These are phyloP conservation scores for Dryas integrifolia DNA, from an alignment of 331 rosid species.

Conservation along the genomic window DNA sequence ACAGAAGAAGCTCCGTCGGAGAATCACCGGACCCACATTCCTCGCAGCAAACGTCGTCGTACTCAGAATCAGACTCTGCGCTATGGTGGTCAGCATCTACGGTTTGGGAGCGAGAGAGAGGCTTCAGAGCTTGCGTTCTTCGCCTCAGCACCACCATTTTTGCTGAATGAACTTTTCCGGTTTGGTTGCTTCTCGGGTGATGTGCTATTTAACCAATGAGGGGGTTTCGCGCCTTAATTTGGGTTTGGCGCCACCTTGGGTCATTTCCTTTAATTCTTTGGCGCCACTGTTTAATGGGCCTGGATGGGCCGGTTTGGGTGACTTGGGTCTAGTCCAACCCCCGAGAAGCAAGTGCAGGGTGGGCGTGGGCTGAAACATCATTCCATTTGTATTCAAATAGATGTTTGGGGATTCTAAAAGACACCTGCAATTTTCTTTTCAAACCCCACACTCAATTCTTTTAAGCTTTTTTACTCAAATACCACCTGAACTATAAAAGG, in stretches of 20 bases:
- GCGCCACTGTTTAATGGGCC: slow-evolving; percentile 4
- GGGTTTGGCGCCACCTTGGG: slow-evolving; percentile 37
- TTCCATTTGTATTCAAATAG: no score
- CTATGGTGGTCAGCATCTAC: neutral
- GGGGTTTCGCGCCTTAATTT: slow-evolving; percentile 37
- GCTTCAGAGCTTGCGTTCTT: slow-evolving; percentile 64
- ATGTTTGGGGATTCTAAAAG: no score
- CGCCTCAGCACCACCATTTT: slow-evolving; percentile 32
- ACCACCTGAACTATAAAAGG: no score
- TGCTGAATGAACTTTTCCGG: neutral
- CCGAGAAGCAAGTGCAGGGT: neutral
- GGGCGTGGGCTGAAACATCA: neutral
- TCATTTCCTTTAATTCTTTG: neutral
- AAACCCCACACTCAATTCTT: no score
- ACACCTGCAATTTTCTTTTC: no score
- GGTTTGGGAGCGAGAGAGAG: slow-evolving; percentile 21
- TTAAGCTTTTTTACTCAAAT: no score
- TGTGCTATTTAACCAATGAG: slow-evolving; percentile 9
- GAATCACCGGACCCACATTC: slow-evolving; percentile 63
- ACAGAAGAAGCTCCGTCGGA: slow-evolving; percentile 65
- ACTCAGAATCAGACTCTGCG: slow-evolving; percentile 2
- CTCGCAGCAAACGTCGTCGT: slow-evolving; percentile 45
- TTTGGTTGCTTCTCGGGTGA: neutral
- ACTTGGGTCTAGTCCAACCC: neutral
- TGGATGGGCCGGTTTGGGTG: neutral